Percentiles rank a stretch among this genome's conserved stretches.
phyloP scores from a whole-genome alignment of 2,329 filamentous ascomycete species.

The Nemania sp. region DNA sequence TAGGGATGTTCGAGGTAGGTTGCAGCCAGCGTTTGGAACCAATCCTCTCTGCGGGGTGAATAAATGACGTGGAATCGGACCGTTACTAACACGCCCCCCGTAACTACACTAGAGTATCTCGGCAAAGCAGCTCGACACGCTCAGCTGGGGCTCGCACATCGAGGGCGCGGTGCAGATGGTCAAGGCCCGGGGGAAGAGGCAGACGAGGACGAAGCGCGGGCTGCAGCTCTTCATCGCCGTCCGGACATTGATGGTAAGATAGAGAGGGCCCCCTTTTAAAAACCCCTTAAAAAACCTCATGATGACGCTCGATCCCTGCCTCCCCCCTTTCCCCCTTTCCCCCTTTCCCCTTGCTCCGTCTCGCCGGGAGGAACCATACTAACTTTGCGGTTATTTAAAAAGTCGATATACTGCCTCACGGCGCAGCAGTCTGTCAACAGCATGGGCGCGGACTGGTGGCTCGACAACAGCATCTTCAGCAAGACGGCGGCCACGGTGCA shows the following conservation, averaged over 20 bases:
- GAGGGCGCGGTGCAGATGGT: conserved; percentile 66
- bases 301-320: too few species aligned
- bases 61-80: too few species aligned
- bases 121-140: conserved; percentile 56
- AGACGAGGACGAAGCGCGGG: conserved; percentile 58
- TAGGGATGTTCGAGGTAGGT: conserved; percentile 63
- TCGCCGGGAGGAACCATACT: not conserved
- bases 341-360: not conserved
- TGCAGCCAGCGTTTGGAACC: not conserved
- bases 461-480: conserved; percentile 56
- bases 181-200: conserved; percentile 60
- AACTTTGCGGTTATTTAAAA: not conserved
- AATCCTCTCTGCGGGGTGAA: not conserved
- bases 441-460: conserved; percentile 65
- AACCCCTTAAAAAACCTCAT: too few species aligned
- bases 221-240: conserved; percentile 63
- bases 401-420: conserved; percentile 61
- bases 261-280: too few species aligned
- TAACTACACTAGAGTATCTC: conserved; percentile 50
- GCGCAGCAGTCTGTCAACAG: conserved; percentile 41
- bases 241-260: conserved; percentile 62
- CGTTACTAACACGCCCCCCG: not conserved
- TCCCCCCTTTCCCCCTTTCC: not conserved
- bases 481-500: conserved; percentile 53
- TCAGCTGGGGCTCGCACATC: conserved; percentile 67